Conservation (phyloP, 768 basidiomycete species). For the Pisolithus orientalis region DNA sequence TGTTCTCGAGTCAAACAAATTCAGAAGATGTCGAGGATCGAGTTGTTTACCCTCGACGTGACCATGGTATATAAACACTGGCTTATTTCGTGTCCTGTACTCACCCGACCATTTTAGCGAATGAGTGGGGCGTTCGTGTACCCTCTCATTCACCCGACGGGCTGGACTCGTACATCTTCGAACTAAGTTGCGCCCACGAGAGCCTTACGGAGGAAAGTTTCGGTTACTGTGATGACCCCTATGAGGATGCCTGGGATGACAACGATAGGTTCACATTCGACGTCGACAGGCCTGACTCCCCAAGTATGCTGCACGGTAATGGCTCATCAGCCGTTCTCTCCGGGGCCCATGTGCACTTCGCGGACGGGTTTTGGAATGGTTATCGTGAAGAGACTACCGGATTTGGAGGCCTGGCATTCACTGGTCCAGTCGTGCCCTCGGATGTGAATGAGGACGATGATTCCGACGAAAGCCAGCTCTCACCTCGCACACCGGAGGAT, state of each 20-base stretch:
- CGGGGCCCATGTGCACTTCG: constrained; percentile 5
- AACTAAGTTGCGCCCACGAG: constrained; percentile 18
- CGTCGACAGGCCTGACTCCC: constrained; percentile 7
- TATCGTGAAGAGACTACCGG: constrained; percentile 3
- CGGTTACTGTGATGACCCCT: not conserved
- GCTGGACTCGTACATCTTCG: constrained; percentile 16
- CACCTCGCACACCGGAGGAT: constrained; percentile 23
- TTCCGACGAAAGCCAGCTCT: constrained; percentile 22
- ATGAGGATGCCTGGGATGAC: constrained; percentile 19
- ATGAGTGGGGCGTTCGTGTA: constrained; percentile 26
- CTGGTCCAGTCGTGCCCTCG: constrained; percentile 14
- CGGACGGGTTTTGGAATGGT: constrained; percentile 6
- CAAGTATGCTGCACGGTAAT: not conserved
- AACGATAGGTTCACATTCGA: constrained; percentile 15
- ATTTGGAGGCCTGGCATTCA: constrained; percentile 12
- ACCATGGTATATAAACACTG: constrained; percentile 12
- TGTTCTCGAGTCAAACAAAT: constrained; percentile 8
- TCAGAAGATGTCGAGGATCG: constrained; percentile 17
- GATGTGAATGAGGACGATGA: constrained; percentile 24
- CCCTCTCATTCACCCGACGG: constrained; percentile 8
- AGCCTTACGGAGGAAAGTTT: constrained; percentile 19
- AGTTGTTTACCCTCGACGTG: constrained; percentile 24
- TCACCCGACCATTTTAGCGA: constrained; percentile 13
- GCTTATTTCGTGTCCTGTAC: not conserved
- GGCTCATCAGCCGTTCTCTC: not conserved